Evolutionary conservation across 805 yeast genomes (phyloP).

Genomic region (Yarrowia phangngaensis): DNA sequence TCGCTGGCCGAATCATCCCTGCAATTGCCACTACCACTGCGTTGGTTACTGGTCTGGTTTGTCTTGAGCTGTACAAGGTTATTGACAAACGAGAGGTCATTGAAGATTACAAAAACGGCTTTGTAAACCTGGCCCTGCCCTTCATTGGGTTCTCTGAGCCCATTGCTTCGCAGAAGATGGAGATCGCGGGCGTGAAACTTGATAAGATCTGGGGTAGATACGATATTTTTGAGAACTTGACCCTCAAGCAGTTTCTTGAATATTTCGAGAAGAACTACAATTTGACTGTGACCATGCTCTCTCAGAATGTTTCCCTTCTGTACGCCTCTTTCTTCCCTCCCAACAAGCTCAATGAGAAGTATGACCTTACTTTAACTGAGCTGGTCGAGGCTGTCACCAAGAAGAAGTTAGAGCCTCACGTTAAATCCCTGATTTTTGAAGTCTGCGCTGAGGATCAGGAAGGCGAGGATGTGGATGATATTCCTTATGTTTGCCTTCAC

Average conservation of each 20-base stretch:
- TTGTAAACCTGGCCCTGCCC: slow-evolving; percentile 86
- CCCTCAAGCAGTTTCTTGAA: slow-evolving; percentile 67
- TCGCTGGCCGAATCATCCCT: slow-evolving; percentile 97
- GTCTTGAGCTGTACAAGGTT: slow-evolving; percentile 87
- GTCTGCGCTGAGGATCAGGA: slow-evolving; percentile 86
- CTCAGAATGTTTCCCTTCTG: slow-evolving; percentile 81
- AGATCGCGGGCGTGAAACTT: slow-evolving; percentile 64
- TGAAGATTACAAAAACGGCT: slow-evolving; percentile 89
- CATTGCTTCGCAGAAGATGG: slow-evolving; percentile 74
- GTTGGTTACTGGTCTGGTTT: slow-evolving; percentile 89
- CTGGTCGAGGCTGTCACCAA: slow-evolving; percentile 81
- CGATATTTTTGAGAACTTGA: slow-evolving; percentile 60
- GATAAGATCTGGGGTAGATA: slow-evolving; percentile 96
- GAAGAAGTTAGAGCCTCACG: slow-evolving; percentile 70
- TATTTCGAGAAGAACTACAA: slow-evolving; percentile 80
- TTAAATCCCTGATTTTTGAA: slow-evolving; percentile 77
- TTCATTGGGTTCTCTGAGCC: slow-evolving; percentile 98
- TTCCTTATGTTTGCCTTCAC: slow-evolving; percentile 76
- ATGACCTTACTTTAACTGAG: slow-evolving; percentile 61
- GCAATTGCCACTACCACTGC: slow-evolving; percentile 99
- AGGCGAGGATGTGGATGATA: slow-evolving; percentile 89
- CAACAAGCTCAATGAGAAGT: slow-evolving; percentile 77
- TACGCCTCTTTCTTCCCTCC: slow-evolving; percentile 94
- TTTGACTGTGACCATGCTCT: slow-evolving; percentile 82
- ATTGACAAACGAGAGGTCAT: slow-evolving; percentile 65